These are phyloP conservation scores for Solanum tarapatanum DNA, from an alignment of 257 asterid species.

Conservation along the genomic window DNA sequence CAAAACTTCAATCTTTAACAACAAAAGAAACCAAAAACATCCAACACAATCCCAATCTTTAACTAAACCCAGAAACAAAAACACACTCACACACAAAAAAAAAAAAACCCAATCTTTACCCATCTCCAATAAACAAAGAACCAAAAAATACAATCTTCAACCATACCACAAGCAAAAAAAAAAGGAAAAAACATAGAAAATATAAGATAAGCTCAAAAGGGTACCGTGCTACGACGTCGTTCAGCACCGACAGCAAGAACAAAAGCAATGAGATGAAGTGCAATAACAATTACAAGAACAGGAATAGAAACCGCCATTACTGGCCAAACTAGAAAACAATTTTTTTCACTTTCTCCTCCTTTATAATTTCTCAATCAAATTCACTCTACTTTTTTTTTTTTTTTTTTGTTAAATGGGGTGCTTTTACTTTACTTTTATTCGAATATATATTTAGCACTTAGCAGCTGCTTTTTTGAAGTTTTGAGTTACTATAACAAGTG, in stretches of 20 bases:
- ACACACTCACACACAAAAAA: not conserved
- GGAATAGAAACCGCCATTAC: slow-evolving; percentile 71
- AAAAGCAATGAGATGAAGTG: slow-evolving; percentile 78
- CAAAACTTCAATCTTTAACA: not conserved
- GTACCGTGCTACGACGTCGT: slow-evolving; percentile 95
- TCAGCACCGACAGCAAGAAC: slow-evolving; percentile 95
- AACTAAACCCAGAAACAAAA: not conserved
- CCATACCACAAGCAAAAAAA: not conserved
- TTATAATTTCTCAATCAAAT: not conserved
- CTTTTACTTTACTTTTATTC: not conserved
- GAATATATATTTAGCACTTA: not conserved
- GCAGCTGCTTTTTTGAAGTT: not conserved
- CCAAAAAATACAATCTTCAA: not conserved
- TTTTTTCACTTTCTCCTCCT: too few relatives aligned
- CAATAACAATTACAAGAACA: slow-evolving; percentile 42
- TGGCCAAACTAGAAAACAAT: not conserved
- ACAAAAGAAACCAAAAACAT: not conserved
- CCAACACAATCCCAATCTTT: not conserved
- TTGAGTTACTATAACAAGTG: not conserved
- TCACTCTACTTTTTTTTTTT: not conserved
- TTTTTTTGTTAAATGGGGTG: not conserved
- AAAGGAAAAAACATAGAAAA: not conserved
- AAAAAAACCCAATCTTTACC: not conserved
- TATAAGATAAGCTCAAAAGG: not conserved
- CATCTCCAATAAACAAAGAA: not conserved